A percentile compares a stretch with the other conserved stretches of the same genome.
These are phyloP conservation scores for Coemansia sp. DNA, from an alignment of 192 early-diverging fungal genomes.

Conservation along the genomic window DNA sequence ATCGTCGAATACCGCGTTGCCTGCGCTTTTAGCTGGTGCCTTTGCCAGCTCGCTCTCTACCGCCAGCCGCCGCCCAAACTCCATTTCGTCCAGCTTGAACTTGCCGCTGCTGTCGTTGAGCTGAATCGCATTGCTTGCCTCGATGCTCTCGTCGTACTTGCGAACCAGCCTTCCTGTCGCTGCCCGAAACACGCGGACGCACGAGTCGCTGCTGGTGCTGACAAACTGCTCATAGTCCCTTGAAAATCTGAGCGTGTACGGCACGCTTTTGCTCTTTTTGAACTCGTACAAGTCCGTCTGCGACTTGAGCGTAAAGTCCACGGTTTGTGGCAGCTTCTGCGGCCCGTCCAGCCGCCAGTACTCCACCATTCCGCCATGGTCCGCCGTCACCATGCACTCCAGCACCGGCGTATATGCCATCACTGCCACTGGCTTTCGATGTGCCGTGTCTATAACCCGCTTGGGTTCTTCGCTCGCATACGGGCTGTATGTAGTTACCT, in stretches of 20 bases:
- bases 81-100: conserved; percentile 92
- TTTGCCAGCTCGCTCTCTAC: conserved; percentile 84
- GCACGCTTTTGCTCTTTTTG: conserved; percentile 78
- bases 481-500: conserved; percentile 82
- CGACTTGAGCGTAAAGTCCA: conserved; percentile 81
- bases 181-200: conserved; percentile 83
- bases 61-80: conserved; percentile 91
- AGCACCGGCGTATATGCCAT: conserved; percentile 78
- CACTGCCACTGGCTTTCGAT: conserved; percentile 69
- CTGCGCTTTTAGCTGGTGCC: conserved; percentile 59
- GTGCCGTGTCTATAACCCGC: conserved; percentile 63
- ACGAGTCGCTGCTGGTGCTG: conserved; percentile 79
- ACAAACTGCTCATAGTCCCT: conserved; percentile 80
- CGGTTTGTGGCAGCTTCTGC: conserved; percentile 58
- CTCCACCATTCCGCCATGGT: conserved; percentile 87
- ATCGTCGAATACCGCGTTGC: conserved; percentile 91
- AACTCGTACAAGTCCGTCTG: conserved; percentile 97
- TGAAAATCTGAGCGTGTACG: conserved; percentile 80
- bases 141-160: conserved; percentile 89
- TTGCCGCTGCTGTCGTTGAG: conserved; percentile 54
- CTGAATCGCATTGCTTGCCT: conserved; percentile 58
- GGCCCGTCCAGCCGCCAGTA: conserved; percentile 83
- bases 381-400: conserved; percentile 79
- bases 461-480: conserved; percentile 64
- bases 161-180: conserved; percentile 79